Percentiles rank a stretch among this genome's conserved stretches.
phyloP scores from a whole-genome alignment of 2,329 filamentous ascomycete genomes.

The Paraconiothyrium sp. region DNA sequence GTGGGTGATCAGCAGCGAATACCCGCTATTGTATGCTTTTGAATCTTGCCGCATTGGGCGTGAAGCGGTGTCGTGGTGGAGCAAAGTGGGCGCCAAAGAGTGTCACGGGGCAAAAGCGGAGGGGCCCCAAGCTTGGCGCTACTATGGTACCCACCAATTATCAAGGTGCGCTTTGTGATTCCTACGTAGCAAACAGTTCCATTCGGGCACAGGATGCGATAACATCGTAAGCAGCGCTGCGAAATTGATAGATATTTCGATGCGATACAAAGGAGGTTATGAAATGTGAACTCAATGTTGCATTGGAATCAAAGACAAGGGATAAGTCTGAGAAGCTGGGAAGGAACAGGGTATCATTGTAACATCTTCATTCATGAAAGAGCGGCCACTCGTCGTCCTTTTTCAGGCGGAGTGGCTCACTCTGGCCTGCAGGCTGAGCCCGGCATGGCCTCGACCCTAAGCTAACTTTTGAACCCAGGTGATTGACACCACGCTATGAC shows the following conservation, averaged over 20 bases:
- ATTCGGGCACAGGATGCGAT: too few species aligned
- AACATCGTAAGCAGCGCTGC: too few species aligned
- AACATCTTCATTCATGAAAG: constrained; percentile 14
- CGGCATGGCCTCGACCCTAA: constrained; percentile 10
- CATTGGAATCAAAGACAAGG: neutral
- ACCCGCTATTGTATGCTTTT: neutral
- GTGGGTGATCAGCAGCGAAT: constrained; percentile 11
- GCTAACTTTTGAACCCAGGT: constrained; percentile 16
- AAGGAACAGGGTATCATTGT: constrained; percentile 9
- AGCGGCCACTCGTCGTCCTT: constrained; percentile 12
- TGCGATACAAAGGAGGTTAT: too few species aligned
- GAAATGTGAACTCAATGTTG: neutral
- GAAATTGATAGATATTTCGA: too few species aligned
- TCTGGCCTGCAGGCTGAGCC: constrained; percentile 6
- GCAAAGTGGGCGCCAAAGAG: neutral
- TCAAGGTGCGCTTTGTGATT: too few species aligned
- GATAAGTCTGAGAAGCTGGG: neutral
- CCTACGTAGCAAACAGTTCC: too few species aligned
- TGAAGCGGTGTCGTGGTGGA: neutral
- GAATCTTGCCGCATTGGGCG: too few species aligned
- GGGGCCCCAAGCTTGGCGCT: neutral
- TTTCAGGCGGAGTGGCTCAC: neutral
- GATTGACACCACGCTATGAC: constrained; percentile 14
- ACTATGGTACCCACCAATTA: neutral
- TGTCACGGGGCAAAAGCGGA: neutral